A percentile compares a stretch with the other conserved stretches of the same genome.
Conservation (phyloP, 1,284 basidiomycete species). For the Amylostereum areolatum region DNA sequence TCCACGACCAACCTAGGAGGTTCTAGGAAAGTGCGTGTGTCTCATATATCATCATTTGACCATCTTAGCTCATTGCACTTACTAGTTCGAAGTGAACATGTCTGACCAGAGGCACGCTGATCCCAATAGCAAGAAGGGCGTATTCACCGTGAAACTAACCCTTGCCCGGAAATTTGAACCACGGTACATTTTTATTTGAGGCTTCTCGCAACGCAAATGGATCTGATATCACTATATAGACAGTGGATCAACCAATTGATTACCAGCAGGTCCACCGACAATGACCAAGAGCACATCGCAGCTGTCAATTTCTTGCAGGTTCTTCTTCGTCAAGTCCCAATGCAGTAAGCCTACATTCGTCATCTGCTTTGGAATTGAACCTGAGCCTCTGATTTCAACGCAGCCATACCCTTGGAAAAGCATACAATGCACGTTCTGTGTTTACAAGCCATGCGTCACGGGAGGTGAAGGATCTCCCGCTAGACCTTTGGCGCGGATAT, state of each 20-base stretch:
- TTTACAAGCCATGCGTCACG: constrained; percentile 19
- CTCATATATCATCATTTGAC: constrained; percentile 1
- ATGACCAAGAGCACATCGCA: constrained; percentile 10
- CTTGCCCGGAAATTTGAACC: not conserved
- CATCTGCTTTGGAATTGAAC: no score
- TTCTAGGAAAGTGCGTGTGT: constrained; percentile 2
- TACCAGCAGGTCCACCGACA: not conserved
- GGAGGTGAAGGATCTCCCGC: constrained; percentile 7
- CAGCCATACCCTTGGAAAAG: constrained; percentile 1
- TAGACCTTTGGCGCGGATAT: constrained; percentile 40
- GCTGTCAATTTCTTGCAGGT: constrained; percentile 28
- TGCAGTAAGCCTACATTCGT: constrained; percentile 16
- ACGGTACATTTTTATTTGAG: no score
- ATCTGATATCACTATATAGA: constrained; percentile 4
- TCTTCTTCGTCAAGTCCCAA: constrained; percentile 26
- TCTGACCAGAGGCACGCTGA: not conserved
- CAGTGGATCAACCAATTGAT: constrained; percentile 18
- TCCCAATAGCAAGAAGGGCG: not conserved
- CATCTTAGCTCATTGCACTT: not conserved
- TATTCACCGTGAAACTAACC: not conserved
- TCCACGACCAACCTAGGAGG: constrained; percentile 17
- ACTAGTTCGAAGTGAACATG: constrained; percentile 10
- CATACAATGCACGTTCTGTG: constrained; percentile 11
- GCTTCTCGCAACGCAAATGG: no score
- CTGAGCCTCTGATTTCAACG: not conserved